Conservation (phyloP, 148 eudicot species). For the Chenopodium formosanum region DNA sequence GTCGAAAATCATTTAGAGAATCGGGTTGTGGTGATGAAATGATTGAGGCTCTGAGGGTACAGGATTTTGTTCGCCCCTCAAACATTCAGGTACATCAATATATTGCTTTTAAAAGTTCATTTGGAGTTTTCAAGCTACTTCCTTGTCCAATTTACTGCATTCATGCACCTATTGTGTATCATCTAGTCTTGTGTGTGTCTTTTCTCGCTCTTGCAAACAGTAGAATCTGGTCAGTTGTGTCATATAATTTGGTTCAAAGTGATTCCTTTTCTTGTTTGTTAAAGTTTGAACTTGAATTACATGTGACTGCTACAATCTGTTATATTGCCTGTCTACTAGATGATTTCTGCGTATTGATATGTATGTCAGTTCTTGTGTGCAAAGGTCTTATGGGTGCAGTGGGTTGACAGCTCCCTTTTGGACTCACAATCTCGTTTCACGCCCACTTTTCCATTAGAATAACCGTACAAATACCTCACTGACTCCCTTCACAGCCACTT, state of each 20-base stretch:
- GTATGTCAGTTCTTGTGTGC: background rate
- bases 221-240: background rate
- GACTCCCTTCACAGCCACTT: too few species aligned
- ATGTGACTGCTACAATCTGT: background rate
- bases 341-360: background rate
- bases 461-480: too few species aligned
- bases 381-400: background rate
- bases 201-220: background rate
- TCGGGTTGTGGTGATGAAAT: constrained; percentile 62
- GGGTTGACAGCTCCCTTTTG: too few species aligned
- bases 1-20: constrained; percentile 66
- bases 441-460: too few species aligned
- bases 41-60: constrained; percentile 55
- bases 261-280: background rate
- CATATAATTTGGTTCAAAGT: background rate
- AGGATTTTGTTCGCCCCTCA: constrained; percentile 63
- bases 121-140: constrained; percentile 9
- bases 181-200: background rate
- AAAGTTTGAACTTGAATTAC: background rate
- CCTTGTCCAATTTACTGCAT: constrained; percentile 7
- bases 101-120: background rate
- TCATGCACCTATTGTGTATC: background rate
- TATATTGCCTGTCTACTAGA: background rate
- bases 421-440: too few species aligned
- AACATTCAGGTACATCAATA: constrained; percentile 65